phyloP scores from a whole-genome alignment of 257 asterid genomes.

The Primulina huaijiensis region DNA sequence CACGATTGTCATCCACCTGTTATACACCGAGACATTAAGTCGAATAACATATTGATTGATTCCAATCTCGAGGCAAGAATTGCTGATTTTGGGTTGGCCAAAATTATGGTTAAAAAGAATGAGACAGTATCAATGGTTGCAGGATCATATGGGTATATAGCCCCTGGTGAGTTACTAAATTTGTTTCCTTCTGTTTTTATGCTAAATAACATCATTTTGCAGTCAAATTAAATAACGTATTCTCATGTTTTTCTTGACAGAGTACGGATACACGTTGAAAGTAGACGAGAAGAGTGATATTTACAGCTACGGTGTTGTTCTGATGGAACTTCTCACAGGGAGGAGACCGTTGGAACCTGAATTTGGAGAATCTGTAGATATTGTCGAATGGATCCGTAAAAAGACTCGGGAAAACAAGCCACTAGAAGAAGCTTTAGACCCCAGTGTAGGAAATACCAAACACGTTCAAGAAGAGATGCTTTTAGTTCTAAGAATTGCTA shows the following conservation, averaged over 20 bases:
- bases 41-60: slow-evolving; percentile 50
- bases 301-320: slow-evolving; percentile 59
- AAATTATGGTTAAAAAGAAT: slow-evolving; percentile 34
- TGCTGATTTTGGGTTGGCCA: slow-evolving; percentile 62
- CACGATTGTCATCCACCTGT: slow-evolving; percentile 56
- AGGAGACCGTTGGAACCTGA: slow-evolving; percentile 44
- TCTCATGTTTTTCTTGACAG: slow-evolving; percentile 24
- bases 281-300: slow-evolving; percentile 59
- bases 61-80: slow-evolving; percentile 47
- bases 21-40: slow-evolving; percentile 57
- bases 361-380: slow-evolving; percentile 51
- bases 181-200: neutral
- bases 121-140: slow-evolving; percentile 55
- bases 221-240: neutral
- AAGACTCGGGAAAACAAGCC: slow-evolving; percentile 31
- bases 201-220: neutral
- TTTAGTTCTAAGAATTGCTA: slow-evolving; percentile 44
- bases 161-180: slow-evolving; percentile 48
- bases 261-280: slow-evolving; percentile 54
- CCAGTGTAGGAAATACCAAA: slow-evolving; percentile 31
- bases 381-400: slow-evolving; percentile 42
- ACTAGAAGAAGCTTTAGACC: slow-evolving; percentile 42
- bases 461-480: slow-evolving; percentile 60
- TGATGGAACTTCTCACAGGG: slow-evolving; percentile 56
- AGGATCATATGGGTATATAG: slow-evolving; percentile 66